Evolutionary conservation across 2,329 filamentous ascomycete genomes (phyloP), one percentile per base, ranked within the genome.

Genomic region (Pseudogymnoascus verrucosus): DNA sequence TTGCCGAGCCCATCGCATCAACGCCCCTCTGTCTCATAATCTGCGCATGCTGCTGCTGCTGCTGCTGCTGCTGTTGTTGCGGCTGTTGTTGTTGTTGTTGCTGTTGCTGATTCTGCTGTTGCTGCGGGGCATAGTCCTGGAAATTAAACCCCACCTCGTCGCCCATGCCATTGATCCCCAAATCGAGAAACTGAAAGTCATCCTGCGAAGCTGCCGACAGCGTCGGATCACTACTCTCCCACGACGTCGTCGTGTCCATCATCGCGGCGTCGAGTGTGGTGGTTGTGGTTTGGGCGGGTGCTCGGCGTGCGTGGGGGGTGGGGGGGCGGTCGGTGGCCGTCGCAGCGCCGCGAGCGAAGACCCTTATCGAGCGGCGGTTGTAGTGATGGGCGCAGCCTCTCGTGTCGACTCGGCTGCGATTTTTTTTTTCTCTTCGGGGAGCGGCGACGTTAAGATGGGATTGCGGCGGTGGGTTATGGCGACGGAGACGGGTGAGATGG

Each of bases 151-250:
- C 79, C 70, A 87, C 77, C 62, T 77, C 75, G 63, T 85, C 82
- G 65, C 74, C 74, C 64, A 87, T 74, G 66, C 75, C 79, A 31
- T 77, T 78, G 77, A 87, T 76, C 64, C 79, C 81, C 78, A 88
- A 82, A 67, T 87, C 81, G 66, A 88, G 78, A 64, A 86, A 87
- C 67, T 85, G 80, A 71, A 88, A 87, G 40, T 86, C 84, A 72
- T 87, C 84, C 59, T 87, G 84, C 61, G 78, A 72, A 5, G 78
- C 68, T 10, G 78, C 72, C 28, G 80, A 76, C 73, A 85, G 77
- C 64, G 78, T 76, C 69, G 84, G 82, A 69, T 85, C 83, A 71
- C 84, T 80, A 60, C 78, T 77, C 68, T 81, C 80, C 85, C 84
- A 87, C 7, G 67, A 67, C 16, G 60, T 62, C 10, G 71, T 69